phyloP scores from a whole-genome alignment of 331 rosid genomes.

The Arachis monticola region DNA sequence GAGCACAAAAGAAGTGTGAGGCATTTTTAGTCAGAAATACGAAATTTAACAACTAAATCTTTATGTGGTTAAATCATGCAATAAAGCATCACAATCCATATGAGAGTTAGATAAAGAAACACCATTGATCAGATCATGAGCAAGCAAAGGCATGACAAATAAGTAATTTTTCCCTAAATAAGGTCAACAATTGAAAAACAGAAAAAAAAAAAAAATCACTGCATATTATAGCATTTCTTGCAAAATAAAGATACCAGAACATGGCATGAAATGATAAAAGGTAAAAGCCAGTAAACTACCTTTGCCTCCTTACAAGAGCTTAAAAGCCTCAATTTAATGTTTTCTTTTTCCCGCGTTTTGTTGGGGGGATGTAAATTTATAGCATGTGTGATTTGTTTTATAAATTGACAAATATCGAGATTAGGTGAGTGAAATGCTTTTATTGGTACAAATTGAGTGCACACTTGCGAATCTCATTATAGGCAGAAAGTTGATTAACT shows the following conservation, averaged over 20 bases:
- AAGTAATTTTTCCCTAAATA: background rate
- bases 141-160: background rate
- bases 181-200: background rate
- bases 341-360: no score
- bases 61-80: background rate
- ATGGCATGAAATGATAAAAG: background rate
- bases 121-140: background rate
- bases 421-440: conserved; percentile 5
- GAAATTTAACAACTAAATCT: background rate
- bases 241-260: no score
- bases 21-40: background rate
- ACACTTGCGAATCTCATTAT: no score
- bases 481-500: no score
- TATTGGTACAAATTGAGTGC: background rate
- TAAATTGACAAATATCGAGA: background rate
- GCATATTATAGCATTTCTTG: no score
- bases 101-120: background rate
- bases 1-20: background rate
- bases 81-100: background rate
- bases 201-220: no score
- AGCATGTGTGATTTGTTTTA: background rate
- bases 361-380: no score
- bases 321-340: no score
- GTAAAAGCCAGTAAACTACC: background rate
- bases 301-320: background rate